These are phyloP conservation scores for Epichloe coenophiala DNA, from an alignment of 2,329 filamentous ascomycete genomes.

Conservation along the genomic window DNA sequence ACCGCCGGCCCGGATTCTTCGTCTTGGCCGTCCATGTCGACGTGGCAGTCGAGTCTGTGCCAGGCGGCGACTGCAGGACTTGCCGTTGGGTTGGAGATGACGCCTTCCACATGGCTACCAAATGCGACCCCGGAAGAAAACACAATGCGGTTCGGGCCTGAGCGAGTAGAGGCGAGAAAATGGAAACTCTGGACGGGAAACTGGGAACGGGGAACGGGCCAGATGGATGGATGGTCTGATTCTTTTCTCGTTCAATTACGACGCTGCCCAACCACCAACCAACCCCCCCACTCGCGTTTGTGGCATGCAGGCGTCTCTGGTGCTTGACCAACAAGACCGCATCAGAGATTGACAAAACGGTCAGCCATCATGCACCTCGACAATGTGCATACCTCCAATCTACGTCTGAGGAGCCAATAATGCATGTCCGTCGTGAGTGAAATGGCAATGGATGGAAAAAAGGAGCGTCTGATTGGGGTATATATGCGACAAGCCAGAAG, in stretches of 20 bases:
- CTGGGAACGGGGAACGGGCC: no score
- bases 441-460: neutral
- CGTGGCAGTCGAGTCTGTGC: neutral
- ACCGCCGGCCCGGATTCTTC: constrained; percentile 36
- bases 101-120: constrained; percentile 13
- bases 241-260: neutral
- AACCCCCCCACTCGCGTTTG: neutral
- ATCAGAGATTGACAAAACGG: no score
- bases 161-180: no score
- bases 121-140: neutral
- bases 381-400: no score
- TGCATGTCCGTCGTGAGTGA: neutral
- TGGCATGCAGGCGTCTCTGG: no score
- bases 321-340: no score
- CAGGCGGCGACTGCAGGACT: constrained; percentile 4
- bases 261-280: neutral
- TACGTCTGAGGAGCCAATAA: no score
- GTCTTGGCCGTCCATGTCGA: constrained; percentile 8
- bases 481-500: neutral
- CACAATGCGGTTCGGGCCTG: no score
- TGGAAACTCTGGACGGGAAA: no score
- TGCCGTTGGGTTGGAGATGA: constrained; percentile 7
- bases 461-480: constrained; percentile 6
- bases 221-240: neutral
- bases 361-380: no score